These are phyloP conservation scores for Filosporella fistucella DNA, from an alignment of 495 filamentous ascomycete species.

Conservation along the genomic window DNA sequence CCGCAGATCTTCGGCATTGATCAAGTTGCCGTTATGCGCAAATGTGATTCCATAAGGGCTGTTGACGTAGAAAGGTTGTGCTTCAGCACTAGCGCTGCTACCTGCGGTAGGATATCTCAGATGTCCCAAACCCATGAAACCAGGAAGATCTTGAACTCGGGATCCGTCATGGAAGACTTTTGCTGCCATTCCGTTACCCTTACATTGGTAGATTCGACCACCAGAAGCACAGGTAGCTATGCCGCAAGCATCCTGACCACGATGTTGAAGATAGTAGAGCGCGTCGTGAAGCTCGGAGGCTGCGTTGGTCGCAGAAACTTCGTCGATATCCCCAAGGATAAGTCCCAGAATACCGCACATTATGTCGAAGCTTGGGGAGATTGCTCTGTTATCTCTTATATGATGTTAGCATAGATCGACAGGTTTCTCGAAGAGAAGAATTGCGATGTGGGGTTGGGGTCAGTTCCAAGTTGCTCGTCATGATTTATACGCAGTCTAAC, in stretches of 20 bases:
- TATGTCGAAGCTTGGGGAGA: conserved; percentile 15
- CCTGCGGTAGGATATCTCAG: conserved; percentile 90
- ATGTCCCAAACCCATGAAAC: conserved; percentile 87
- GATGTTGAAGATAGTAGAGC: conserved; percentile 79
- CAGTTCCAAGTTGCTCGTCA: conserved; percentile 27
- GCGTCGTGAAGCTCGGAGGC: conserved; percentile 85
- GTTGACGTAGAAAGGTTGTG: conserved; percentile 92
- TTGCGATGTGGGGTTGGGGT: conserved; percentile 9
- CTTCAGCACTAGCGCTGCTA: conserved; percentile 74
- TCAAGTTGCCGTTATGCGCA: conserved; percentile 82
- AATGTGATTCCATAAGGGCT: conserved; percentile 74
- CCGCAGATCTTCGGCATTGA: conserved; percentile 82
- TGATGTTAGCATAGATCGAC: neutral
- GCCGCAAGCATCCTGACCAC: conserved; percentile 91
- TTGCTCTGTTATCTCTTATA: neutral
- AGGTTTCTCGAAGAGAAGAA: neutral
- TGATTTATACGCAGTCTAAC: conserved; percentile 36
- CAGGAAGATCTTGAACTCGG: conserved; percentile 72
- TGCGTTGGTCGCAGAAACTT: conserved; percentile 49
- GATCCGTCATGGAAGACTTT: conserved; percentile 82
- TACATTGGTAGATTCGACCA: conserved; percentile 83
- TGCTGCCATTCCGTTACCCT: conserved; percentile 87
- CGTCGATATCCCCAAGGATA: conserved; percentile 62
- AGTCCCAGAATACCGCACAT: conserved; percentile 90
- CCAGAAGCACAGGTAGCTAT: conserved; percentile 74